Percentiles rank a stretch among this genome's conserved stretches.
These are phyloP conservation scores for Mortierella polycephala DNA, from an alignment of 371 early-diverging fungal genomes.

Conservation along the genomic window DNA sequence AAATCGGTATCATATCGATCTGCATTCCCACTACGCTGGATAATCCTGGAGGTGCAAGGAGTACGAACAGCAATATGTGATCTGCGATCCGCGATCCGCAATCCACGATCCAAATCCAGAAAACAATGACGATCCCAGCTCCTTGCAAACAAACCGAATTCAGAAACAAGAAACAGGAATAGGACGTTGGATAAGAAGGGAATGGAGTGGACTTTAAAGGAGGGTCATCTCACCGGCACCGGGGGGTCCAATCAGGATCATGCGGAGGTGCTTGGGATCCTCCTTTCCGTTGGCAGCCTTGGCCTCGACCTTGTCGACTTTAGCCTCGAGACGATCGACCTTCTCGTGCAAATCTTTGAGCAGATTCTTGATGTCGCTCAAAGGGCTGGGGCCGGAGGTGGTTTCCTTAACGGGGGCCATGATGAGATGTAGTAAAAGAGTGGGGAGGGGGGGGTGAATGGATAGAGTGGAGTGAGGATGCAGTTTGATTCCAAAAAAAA, in stretches of 20 bases:
- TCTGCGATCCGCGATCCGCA: background rate
- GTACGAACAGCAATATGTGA: too few relatives aligned
- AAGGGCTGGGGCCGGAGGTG: constrained; percentile 53
- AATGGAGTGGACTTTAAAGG: background rate
- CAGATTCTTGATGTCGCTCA: constrained; percentile 55
- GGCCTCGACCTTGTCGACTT: constrained; percentile 46
- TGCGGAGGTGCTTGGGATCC: constrained; percentile 69
- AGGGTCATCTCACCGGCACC: constrained; percentile 79
- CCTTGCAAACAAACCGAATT: background rate
- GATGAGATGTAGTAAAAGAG: constrained; percentile 21
- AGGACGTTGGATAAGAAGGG: constrained; percentile 3
- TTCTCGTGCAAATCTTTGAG: constrained; percentile 56
- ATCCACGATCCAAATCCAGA: background rate
- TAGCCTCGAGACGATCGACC: constrained; percentile 55
- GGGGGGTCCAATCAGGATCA: constrained; percentile 99
- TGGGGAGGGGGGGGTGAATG: constrained; percentile 10
- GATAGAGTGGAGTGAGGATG: background rate
- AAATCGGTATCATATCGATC: too few relatives aligned
- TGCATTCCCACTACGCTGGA: too few relatives aligned
- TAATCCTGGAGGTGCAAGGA: too few relatives aligned
- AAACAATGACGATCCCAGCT: background rate
- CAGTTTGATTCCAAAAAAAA: background rate
- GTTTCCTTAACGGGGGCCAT: constrained; percentile 55
- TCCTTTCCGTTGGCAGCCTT: constrained; percentile 27
- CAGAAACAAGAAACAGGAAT: background rate